Evolutionary conservation across 805 yeast genomes (phyloP), one percentile per base, ranked within the genome.

Genomic region (Yarrowia sp.): DNA sequence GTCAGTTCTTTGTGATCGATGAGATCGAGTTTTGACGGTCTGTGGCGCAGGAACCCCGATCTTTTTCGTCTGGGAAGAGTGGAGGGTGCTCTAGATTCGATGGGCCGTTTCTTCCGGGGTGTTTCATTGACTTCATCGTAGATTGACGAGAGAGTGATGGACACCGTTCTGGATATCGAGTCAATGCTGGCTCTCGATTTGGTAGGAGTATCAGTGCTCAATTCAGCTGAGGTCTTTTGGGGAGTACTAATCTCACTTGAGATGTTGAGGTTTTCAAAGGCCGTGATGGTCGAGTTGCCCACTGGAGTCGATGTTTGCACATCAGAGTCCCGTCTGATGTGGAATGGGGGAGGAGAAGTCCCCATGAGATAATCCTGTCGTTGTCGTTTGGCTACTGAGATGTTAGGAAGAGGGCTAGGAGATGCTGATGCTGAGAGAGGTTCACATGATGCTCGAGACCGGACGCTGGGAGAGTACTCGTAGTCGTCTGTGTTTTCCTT

Each of bases 1-100:
- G 84, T 81, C 41, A 82, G 70, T 41, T 77, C 75, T 38, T 72
- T 70, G 70, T 74, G 71, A 71, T 82, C 83, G 2, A 81, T 73
- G 70, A 82, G 71, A 53, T 82, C 84, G 5, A 82, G 73, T 32
- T 77, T 76, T 8, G 84, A 81, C 41, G 71, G 70, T 61, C 53
- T 70, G 42, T 67, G 61, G 32, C 67, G 64, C 58, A 66, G 52
- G 41, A 19, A 42, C 11, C 50, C 48, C 10, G 70, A 68, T 46
- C 68, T 41, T 58, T 69, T 69, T 8, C 71, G 67, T 19, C 65
- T 46, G 8, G 66, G 70, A 15, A 65, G 53, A 2, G 55, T 55
- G 5, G 52, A 48, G 19, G 50, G 68, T 8, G 69, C 67, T 22
- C 68, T 64, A 3, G 26, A 1, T n/a, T 67, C 65, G 12, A 56